A percentile compares a stretch with the other conserved stretches of the same genome.
Evolutionary conservation across 305 asterid species (phyloP).

Genomic region (Fraxinus floribunda): DNA sequence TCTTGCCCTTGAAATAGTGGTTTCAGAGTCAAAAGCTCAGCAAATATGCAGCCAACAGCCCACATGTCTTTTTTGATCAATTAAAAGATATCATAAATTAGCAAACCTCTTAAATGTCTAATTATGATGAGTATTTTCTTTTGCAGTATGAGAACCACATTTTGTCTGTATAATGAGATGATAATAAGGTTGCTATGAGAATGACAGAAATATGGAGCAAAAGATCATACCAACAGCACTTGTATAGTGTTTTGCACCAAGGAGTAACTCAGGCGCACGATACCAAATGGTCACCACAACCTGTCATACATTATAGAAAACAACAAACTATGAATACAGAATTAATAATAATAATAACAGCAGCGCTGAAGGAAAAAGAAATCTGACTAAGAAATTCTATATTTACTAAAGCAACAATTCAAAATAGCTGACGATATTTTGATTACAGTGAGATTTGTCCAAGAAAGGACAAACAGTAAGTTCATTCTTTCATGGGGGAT

Average conservation of each 20-base stretch:
- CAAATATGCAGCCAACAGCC: conserved; percentile 99
- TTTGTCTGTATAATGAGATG: conserved; percentile 2
- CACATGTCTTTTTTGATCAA: conserved; percentile 74
- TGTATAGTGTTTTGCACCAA: conserved; percentile 95
- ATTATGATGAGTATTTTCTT: conserved; percentile 12
- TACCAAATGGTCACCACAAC: conserved; percentile 99
- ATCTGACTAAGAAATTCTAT: background rate
- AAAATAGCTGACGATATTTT: background rate
- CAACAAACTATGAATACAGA: conserved; percentile 7
- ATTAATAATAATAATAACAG: background rate
- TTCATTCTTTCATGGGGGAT: background rate
- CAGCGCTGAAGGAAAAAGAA: background rate
- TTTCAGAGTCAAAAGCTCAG: conserved; percentile 94
- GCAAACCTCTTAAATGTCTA: conserved; percentile 16
- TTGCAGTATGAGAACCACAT: conserved; percentile 14
- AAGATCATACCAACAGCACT: conserved; percentile 89
- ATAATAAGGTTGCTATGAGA: conserved; percentile 23
- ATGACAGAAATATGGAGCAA: conserved; percentile 9
- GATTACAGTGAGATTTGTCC: background rate
- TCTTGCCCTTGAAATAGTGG: conserved; percentile 99
- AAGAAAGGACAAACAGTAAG: background rate
- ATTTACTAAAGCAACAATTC: background rate
- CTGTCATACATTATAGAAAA: conserved; percentile 41
- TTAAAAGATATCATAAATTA: conserved; percentile 25
- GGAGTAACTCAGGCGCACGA: conserved; percentile 98